Base-by-base conservation (phyloP, 176 grass and related monocot genomes). In the Chrysopogon serrulatus region DNA sequence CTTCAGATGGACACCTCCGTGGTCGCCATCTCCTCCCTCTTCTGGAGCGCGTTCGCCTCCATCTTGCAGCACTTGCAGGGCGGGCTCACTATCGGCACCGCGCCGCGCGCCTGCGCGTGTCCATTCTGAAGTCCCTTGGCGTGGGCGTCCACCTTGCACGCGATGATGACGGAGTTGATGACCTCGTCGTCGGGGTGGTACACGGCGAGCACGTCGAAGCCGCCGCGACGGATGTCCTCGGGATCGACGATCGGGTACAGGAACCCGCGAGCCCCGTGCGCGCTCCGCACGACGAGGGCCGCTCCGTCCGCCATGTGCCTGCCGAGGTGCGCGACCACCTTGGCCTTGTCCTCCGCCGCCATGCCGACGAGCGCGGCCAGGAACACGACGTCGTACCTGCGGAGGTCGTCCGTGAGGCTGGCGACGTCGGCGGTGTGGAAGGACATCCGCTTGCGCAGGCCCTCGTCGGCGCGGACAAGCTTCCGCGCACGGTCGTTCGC, bases 291-390 rank as follows among this genome's bases (percentile, higher is more conserved):
- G 45, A 94, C 76, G 2, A 94, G 89, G 5, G 81, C 76, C 37
- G 92, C 84, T 0, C 86, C 86, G 32, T 88, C 80, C 10, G 89
- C 80, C 92, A 94, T 94, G 71, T 91, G 80, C 56, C 17, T 68
- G 10, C 86, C 90, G 1, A 97, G 83, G 86, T 97, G 94, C 0
- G 84, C 87, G 2, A 94, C 42, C 32, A 94, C 79, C 33, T 41
- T 82, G 40, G 33, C 71, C 76, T 97, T 97, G 66, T 90, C 91
- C 67, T 94, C 94, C 9, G 63, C 53, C 21, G 65, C 90, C 54
- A 94, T 71, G 19, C 94, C 94, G 2, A 97, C 92, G 17, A 97
- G 87, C n/a, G 94, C 92, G 0, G 94, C 94, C 31, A 97, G 76
- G 87, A 97, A 97, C 11, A 97, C 92, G 4, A 94, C 92, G 54